Percentiles rank a stretch among this genome's conserved stretches.
phyloP scores from a whole-genome alignment of 2,329 filamentous ascomycete species.

The Onygenales sp. region DNA sequence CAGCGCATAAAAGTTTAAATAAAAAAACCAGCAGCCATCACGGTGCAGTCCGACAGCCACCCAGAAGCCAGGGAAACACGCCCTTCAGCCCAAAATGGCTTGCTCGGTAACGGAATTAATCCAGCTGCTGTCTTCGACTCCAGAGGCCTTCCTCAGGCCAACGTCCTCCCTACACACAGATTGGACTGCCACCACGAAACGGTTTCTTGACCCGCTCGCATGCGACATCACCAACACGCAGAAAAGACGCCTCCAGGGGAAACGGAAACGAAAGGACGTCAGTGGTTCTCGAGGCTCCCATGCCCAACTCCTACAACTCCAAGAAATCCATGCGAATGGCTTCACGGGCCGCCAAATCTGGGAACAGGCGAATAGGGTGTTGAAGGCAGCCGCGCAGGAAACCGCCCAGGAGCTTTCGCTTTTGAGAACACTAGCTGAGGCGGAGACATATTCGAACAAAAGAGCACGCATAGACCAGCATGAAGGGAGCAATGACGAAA shows the following conservation, averaged over 20 bases:
- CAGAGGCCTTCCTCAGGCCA: slow-evolving; percentile 71
- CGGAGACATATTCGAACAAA: slow-evolving; percentile 6
- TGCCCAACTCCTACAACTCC: slow-evolving; percentile 52
- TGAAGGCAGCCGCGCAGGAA: slow-evolving; percentile 53
- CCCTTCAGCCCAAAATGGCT: not conserved
- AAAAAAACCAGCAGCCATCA: not conserved
- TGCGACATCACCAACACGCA: slow-evolving; percentile 65
- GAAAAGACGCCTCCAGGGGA: slow-evolving; percentile 55
- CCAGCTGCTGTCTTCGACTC: slow-evolving; percentile 19
- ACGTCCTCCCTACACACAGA: slow-evolving; percentile 55
- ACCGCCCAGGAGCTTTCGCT: slow-evolving; percentile 40
- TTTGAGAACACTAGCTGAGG: slow-evolving; percentile 16
- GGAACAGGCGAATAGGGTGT: slow-evolving; percentile 82
- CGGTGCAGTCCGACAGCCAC: not conserved
- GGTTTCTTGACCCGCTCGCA: slow-evolving; percentile 69
- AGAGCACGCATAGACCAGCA: not conserved
- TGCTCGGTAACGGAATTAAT: not conserved
- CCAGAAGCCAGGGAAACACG: not conserved
- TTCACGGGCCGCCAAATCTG: slow-evolving; percentile 86
- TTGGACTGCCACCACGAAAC: slow-evolving; percentile 67
- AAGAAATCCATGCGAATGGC: slow-evolving; percentile 75
- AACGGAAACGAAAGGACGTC: slow-evolving; percentile 67
- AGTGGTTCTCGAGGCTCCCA: slow-evolving; percentile 31
- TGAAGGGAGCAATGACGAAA: not conserved
- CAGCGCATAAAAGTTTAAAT: no score